Evolutionary conservation across 2,329 filamentous ascomycete genomes (phyloP).

Genomic region (Phaeoacremonium minimum): DNA sequence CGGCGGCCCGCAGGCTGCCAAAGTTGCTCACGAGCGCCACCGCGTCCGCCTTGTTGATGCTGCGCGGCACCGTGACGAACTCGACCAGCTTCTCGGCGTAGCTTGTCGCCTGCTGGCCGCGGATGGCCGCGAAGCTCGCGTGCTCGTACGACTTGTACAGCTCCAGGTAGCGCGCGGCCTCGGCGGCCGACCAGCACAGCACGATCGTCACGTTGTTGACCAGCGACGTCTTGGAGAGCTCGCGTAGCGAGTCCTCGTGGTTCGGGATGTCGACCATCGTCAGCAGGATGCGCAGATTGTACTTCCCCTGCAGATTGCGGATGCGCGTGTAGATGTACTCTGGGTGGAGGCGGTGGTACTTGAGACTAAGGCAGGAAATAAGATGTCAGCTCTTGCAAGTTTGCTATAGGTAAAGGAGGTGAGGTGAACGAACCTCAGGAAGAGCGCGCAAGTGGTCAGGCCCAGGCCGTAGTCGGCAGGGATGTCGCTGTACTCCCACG

Average conservation of each 20-base stretch:
- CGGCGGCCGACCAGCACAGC: constrained; percentile 89
- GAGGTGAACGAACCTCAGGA: constrained; percentile 54
- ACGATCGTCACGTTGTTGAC: constrained; percentile 92
- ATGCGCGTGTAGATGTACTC: constrained; percentile 98
- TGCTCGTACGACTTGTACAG: constrained; percentile 94
- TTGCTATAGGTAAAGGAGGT: neutral
- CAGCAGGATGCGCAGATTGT: constrained; percentile 79
- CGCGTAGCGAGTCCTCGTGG: constrained; percentile 84
- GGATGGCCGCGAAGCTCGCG: constrained; percentile 74
- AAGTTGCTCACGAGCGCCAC: constrained; percentile 88
- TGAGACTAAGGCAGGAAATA: constrained; percentile 55
- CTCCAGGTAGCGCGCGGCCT: constrained; percentile 91
- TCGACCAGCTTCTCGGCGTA: constrained; percentile 87
- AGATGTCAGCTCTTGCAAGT: neutral
- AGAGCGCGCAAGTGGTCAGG: constrained; percentile 82
- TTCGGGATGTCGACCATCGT: constrained; percentile 94
- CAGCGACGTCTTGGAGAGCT: constrained; percentile 86
- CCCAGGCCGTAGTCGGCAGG: constrained; percentile 90
- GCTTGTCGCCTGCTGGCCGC: constrained; percentile 74
- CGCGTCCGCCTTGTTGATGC: constrained; percentile 92
- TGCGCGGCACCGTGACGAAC: constrained; percentile 85
- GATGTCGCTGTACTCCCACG: constrained; percentile 98
- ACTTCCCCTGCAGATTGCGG: constrained; percentile 76
- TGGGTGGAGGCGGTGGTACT: constrained; percentile 94
- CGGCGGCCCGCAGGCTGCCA: constrained; percentile 78